phyloP scores from a whole-genome alignment of 768 basidiomycete species.

The Russula compacta region DNA sequence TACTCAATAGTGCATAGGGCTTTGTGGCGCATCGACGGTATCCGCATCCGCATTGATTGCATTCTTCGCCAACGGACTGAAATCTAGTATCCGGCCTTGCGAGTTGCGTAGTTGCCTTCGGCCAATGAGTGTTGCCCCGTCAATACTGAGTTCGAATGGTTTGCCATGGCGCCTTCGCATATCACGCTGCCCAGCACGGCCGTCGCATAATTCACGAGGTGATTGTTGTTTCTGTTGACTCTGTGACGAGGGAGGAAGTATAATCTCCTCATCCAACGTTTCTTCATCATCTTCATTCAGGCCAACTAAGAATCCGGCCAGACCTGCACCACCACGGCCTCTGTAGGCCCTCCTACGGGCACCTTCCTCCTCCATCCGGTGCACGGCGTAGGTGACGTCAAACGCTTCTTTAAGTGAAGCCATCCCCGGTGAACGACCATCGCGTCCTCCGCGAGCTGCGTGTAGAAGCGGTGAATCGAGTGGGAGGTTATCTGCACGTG shows the following conservation, averaged over 20 bases:
- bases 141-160: slow-evolving; percentile 78
- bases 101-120: slow-evolving; percentile 43
- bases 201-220: slow-evolving; percentile 36
- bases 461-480: slow-evolving; percentile 89
- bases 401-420: slow-evolving; percentile 95
- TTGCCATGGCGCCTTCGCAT: slow-evolving; percentile 31
- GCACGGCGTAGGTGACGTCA: slow-evolving; percentile 97
- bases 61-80: slow-evolving; percentile 31
- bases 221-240: slow-evolving; percentile 1
- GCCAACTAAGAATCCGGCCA: slow-evolving; percentile 63
- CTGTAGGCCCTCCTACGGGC: slow-evolving; percentile 77
- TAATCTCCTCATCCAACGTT: slow-evolving; percentile 45
- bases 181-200: slow-evolving; percentile 66
- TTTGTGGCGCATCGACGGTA: slow-evolving; percentile 15
- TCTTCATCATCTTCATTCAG: slow-evolving; percentile 93
- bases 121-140: slow-evolving; percentile 79
- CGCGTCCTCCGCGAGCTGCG: slow-evolving; percentile 63
- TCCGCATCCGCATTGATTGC: slow-evolving; percentile 12
- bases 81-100: slow-evolving; percentile 22
- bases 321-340: slow-evolving; percentile 69
- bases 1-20: slow-evolving; percentile 21
- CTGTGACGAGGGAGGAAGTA: slow-evolving; percentile 25
- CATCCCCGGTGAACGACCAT: slow-evolving; percentile 82
- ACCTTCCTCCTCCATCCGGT: slow-evolving; percentile 99
- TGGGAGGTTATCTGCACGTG: slow-evolving; percentile 36